Evolutionary conservation across 192 early-diverging fungal genomes (phyloP).

Genomic region (Entomortierella chlamydospora): DNA sequence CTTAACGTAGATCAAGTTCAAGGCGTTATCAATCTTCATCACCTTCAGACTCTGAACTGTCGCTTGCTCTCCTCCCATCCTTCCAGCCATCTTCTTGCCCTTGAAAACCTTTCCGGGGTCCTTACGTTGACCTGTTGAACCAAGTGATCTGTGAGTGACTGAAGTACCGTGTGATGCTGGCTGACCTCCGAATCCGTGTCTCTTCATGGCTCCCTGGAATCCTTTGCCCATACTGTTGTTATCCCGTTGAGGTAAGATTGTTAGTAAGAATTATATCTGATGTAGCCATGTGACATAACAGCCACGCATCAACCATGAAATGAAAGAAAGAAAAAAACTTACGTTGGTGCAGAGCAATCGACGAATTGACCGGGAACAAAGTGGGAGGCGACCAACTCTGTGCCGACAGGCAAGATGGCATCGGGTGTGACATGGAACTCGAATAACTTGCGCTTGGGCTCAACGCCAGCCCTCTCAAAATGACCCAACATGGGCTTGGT

Average conservation of each 20-base stretch:
- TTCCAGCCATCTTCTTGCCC: constrained; percentile 98
- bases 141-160: constrained; percentile 85
- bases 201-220: constrained; percentile 98
- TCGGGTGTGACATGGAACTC: constrained; percentile 90
- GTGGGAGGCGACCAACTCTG: constrained; percentile 82
- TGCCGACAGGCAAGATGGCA: constrained; percentile 85
- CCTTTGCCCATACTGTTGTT: constrained; percentile 85
- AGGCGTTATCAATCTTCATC: constrained; percentile 84
- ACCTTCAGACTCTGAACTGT: constrained; percentile 88
- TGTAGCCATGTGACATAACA: too few relatives aligned
- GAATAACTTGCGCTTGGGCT: constrained; percentile 81
- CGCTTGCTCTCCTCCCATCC: constrained; percentile 87
- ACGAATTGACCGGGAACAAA: constrained; percentile 97
- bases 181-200: constrained; percentile 91
- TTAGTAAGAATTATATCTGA: neutral
- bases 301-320: neutral
- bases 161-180: constrained; percentile 97
- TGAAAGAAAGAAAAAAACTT: constrained; percentile 40
- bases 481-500: constrained; percentile 81
- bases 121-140: constrained; percentile 88
- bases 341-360: constrained; percentile 88
- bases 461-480: constrained; percentile 74
- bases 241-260: neutral
- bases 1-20: constrained; percentile 94
- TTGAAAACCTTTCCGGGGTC: constrained; percentile 92